These are phyloP conservation scores for Aspergillus cavernicola DNA, from an alignment of 495 filamentous ascomycete species.

Conservation along the genomic window DNA sequence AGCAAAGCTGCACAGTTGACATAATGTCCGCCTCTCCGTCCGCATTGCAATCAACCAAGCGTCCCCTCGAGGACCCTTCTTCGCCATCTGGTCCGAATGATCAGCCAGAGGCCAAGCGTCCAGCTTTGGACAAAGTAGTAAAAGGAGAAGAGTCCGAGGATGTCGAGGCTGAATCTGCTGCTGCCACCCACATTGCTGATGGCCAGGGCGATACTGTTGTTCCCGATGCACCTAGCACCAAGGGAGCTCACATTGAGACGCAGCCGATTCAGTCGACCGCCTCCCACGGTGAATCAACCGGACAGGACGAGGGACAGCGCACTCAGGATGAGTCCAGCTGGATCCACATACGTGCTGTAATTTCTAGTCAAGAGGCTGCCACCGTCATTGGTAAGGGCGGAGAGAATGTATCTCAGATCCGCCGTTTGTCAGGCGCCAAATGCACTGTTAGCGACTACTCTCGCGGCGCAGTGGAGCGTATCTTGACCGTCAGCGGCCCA, in stretches of 20 bases:
- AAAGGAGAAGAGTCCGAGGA: conserved; percentile 52
- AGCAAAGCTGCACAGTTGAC: conserved; percentile 27
- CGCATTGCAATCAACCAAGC: conserved; percentile 70
- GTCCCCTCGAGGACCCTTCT: conserved; percentile 92
- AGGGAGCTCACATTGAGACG: conserved; percentile 41
- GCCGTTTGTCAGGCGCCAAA: conserved; percentile 87
- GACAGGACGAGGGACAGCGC: conserved; percentile 47
- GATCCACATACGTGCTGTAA: conserved; percentile 95
- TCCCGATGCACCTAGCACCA: conserved; percentile 63
- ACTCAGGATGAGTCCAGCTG: conserved; percentile 86
- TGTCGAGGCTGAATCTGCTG: conserved; percentile 53
- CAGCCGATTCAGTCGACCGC: conserved; percentile 67
- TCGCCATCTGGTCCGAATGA: conserved; percentile 87
- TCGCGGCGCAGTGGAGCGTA: conserved; percentile 92
- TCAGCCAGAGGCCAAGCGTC: conserved; percentile 95
- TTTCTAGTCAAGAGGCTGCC: conserved; percentile 93
- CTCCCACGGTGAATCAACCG: conserved; percentile 50
- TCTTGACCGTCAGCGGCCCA: conserved; percentile 90
- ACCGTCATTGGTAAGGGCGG: conserved; percentile 98
- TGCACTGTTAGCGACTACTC: conserved; percentile 98
- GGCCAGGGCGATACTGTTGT: conserved; percentile 66
- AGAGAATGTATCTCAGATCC: conserved; percentile 95
- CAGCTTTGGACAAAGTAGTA: conserved; percentile 86
- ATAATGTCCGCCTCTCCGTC: conserved; percentile 63
- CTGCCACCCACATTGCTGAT: conserved; percentile 33